Base-by-base conservation (phyloP, 257 asterid species). In the Scutellaria galericulata region DNA sequence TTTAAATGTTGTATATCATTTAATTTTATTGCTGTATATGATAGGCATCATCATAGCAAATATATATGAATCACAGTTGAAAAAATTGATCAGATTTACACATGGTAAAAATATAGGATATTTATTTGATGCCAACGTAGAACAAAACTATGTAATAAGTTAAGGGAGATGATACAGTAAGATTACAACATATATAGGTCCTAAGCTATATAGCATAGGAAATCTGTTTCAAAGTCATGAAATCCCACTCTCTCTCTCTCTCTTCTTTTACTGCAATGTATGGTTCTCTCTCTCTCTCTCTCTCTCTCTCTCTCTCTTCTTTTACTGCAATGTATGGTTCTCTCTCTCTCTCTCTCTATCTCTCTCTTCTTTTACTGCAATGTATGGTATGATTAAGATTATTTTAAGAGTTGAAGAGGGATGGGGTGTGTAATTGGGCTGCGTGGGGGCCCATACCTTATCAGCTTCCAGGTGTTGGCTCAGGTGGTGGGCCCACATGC, bases 401-500 rank as follows among this genome's bases (percentile, higher is more conserved):
- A 31, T 31, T 31, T 31, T 31, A 20, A 4, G 41, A 9, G 59
- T 53, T 18, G 15, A 1, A 41, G 53, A 73, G 81, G 80, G 80
- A 85, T 82, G 91, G 97, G 92, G 81, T 47, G 66, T 39, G 86
- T 66, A 78, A 86, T 51, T 79, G 86, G 79, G 82, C 66, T 75
- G 47, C 24, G 81, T 81, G 77, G 94, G 94, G 92, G 78, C 89
- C 93, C 96, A 86, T 79, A 79, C 86, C 89, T 87, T 87, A 90
- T 87, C 90, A 79, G 80, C 66, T 76, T 85, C 87, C 95, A 86
- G 91, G 91, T 81, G 86, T 86, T 86, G 86, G 83, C 83, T 86
- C 90, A 83, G 96, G 87, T 86, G 82, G 82, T 79, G 81, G 75
- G 90, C 83, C 98, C 88, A 84, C 94, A 75, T 87, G 94, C 83